Percentiles rank a stretch among this genome's conserved stretches.
Evolutionary conservation across 345 rosid species (phyloP).

Genomic region (Theobroma cacao): DNA sequence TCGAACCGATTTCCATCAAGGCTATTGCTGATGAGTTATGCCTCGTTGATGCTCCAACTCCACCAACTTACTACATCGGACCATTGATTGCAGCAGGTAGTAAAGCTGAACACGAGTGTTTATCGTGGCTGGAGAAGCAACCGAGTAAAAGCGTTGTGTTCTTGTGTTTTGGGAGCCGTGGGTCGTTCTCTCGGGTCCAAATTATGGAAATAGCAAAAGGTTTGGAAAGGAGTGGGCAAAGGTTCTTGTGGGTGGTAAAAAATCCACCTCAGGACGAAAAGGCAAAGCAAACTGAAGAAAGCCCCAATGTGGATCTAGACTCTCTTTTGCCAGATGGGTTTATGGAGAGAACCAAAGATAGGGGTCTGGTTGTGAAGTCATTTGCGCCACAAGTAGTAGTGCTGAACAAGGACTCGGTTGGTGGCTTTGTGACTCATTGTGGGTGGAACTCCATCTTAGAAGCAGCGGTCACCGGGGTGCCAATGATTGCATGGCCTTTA

Average conservation of each 20-base stretch:
- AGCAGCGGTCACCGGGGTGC: constrained; percentile 48
- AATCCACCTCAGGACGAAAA: constrained; percentile 37
- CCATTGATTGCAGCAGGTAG: constrained; percentile 16
- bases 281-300: constrained; percentile 13
- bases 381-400: constrained; percentile 69
- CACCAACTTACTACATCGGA: constrained; percentile 31
- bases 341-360: constrained; percentile 31
- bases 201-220: constrained; percentile 46
- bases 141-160: constrained; percentile 36
- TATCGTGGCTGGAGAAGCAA: constrained; percentile 40
- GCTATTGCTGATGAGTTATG: constrained; percentile 24
- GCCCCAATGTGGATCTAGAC: constrained; percentile 18
- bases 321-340: constrained; percentile 37
- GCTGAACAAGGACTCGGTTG: constrained; percentile 43
- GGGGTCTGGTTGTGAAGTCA: constrained; percentile 46
- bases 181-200: constrained; percentile 34
- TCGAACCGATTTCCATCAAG: constrained; percentile 29
- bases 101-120: constrained; percentile 6
- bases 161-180: constrained; percentile 47
- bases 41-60: constrained; percentile 9
- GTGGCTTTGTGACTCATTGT: constrained; percentile 69
- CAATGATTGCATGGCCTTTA: constrained; percentile 55
- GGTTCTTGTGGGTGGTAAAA: constrained; percentile 53
- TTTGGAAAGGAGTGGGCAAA: constrained; percentile 37
- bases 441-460: constrained; percentile 77